Evolutionary conservation across 225 moss, liverwort and hornwort genomes (phyloP), one percentile per base, ranked within the genome.

Genomic region (Antitrichia curtipendula): DNA sequence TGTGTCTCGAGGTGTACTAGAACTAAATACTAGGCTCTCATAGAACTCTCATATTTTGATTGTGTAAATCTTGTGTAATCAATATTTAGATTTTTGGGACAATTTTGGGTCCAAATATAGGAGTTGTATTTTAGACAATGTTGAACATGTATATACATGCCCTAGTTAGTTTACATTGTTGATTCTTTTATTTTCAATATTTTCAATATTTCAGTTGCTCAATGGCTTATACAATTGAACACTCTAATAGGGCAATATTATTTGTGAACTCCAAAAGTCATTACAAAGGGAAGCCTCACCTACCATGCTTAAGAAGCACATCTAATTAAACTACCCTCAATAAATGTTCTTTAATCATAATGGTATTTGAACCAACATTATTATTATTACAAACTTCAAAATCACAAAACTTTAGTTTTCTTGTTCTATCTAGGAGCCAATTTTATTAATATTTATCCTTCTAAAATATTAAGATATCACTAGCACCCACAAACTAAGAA

Each of bases 261-360:
- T 38, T 38, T 38, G 38, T 38, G 2, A 38, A 38, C 68, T 68
- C 13, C 7, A 68, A 7, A 38, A n/a, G 3, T n/a, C 12, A 22
- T 66, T 1, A n/a, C 12, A 36, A n/a, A 68, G 2, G 21, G 2
- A 12, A n/a, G n/a, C 20, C 36, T 65, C 5, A 4, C 6, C 11
- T 20, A 36, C 20, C 20, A 20, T 65, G 3, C 1, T 1, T 1
- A 1, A n/a, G 22, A 66, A 0, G 12, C 4, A n/a, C 0, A 2
- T 22, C 7, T 66, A 66, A 0, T n/a, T 12, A 1, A n/a, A 65
- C 4, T 38, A 10, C 12, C 2, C 1, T 0, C 4, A 38, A 68
- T 4, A 38, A 68, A 23, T n/a, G n/a, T 1, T 68, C 7, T 68
- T 68, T 12, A 68, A 22, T 38, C 0, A 70, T 15, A 25, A 70